Conservation (phyloP, 163 green algal species). For the Scenedesmus sp. region DNA sequence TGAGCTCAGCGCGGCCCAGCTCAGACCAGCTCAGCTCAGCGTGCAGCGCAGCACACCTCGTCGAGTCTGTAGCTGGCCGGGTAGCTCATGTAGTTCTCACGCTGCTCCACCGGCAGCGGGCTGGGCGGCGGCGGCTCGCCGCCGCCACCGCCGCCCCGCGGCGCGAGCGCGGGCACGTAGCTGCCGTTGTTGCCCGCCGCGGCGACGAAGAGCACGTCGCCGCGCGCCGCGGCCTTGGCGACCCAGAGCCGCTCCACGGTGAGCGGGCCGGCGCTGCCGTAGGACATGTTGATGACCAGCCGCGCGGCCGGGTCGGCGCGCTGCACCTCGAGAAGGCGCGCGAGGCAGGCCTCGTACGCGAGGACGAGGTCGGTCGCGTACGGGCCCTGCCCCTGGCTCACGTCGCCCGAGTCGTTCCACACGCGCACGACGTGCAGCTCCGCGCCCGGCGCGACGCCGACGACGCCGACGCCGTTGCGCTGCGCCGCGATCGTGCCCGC, state of each 20-base stretch:
- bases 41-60: too few species aligned
- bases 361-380: slow-evolving; percentile 42
- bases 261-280: slow-evolving; percentile 32
- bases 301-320: too few species aligned
- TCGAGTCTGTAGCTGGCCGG: slow-evolving; percentile 34
- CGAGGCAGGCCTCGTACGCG: slow-evolving; percentile 34
- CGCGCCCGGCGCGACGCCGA: slow-evolving; percentile 26
- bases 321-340: slow-evolving; percentile 2
- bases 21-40: too few species aligned
- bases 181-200: slow-evolving; percentile 43
- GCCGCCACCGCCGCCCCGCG: not conserved
- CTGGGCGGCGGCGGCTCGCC: not conserved
- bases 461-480: slow-evolving; percentile 23
- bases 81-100: slow-evolving; percentile 31
- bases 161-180: not conserved
- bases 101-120: not conserved
- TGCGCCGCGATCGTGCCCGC: slow-evolving; percentile 35
- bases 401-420: slow-evolving; percentile 42
- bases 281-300: slow-evolving; percentile 47
- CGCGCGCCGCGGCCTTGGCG: slow-evolving; percentile 1
- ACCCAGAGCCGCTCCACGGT: slow-evolving; percentile 41
- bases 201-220: slow-evolving; percentile 43
- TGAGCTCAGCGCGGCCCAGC: too few species aligned
- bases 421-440: slow-evolving; percentile 36
- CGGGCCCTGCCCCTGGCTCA: slow-evolving; percentile 40